Evolutionary conservation across 164 flowering plant genomes (phyloP), one percentile per base, ranked within the genome.

Genomic region (Stephania japonica): DNA sequence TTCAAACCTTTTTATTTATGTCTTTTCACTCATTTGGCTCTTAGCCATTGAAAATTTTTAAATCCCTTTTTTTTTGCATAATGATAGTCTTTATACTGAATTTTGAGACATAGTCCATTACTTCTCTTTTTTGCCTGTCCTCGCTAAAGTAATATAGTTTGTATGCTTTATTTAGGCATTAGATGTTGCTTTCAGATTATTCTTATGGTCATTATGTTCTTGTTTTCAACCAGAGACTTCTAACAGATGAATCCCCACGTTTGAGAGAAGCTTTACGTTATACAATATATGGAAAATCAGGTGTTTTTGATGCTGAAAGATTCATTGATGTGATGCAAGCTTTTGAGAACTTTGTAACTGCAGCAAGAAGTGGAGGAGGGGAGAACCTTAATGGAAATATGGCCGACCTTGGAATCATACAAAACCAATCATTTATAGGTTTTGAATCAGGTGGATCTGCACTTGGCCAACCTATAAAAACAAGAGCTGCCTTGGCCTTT

Each of bases 261-360:
- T 78, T 96, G 68, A 86, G 97, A 76, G 86, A 72, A 81, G 99
- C 99, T 71, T 81, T 96, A 68, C 92, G 97, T 0, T 96, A 96
- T 82, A 96, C 97, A 11, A 91, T 96, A 75, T 96, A 96, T 85
- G 99, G 99, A 76, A 93, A 90, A 81, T 82, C 95, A 69, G 99
- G 98, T 68, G 95, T 93, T 77, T 96, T 96, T 85, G 91, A 96
- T 85, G 98, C 99, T 69, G 98, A 96, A 79, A 87, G 97, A 84
- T 96, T 96, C 77, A 90, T 93, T 75, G 99, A 96, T 86, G 94
- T 96, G 67, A 96, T 96, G 99, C 97, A 96, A 96, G 99, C 99
- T 47, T 96, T 96, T 79, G 99, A 96, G 76, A 90, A 73, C 75
- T 96, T 96, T 85, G 89, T 96, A 62, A 85, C 91, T 68, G 97